Evolutionary conservation across 768 basidiomycete species (phyloP).

Genomic region (Lentinula aciculospora): DNA sequence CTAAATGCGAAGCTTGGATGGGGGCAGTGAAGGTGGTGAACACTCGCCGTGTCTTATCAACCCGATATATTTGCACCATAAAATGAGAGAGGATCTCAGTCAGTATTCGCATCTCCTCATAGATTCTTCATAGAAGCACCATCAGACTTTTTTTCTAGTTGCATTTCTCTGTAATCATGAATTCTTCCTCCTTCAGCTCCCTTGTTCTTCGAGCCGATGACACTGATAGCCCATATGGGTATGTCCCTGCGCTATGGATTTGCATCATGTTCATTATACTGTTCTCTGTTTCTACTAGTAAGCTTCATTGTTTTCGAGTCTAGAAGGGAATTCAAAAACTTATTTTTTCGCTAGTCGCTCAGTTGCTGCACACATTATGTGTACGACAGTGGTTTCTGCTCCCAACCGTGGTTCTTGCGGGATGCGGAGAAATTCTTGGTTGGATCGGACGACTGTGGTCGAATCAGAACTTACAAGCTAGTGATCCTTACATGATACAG

Average conservation of each 20-base stretch:
- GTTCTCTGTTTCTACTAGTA: conserved; percentile 24
- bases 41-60: too few relatives aligned
- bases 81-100: too few relatives aligned
- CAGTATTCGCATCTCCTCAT: too few relatives aligned
- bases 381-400: conserved; percentile 35
- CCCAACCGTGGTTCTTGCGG: conserved; percentile 30
- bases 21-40: too few relatives aligned
- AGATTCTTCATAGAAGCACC: too few relatives aligned
- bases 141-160: too few relatives aligned
- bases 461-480: conserved; percentile 11
- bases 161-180: not conserved
- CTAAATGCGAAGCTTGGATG: too few relatives aligned
- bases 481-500: conserved; percentile 39
- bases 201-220: not conserved
- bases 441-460: conserved; percentile 40
- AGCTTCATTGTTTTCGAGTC: not conserved
- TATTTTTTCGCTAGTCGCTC: conserved; percentile 23
- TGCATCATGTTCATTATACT: conserved; percentile 29
- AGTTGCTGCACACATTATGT: conserved; percentile 24
- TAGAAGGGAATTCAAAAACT: not conserved
- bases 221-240: conserved; percentile 23
- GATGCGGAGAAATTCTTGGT: conserved; percentile 32
- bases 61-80: too few relatives aligned
- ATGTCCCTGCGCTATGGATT: conserved; percentile 29
- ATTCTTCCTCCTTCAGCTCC: not conserved